Conservation (phyloP, 495 filamentous ascomycete species). For the Penicillium subrubescens region DNA sequence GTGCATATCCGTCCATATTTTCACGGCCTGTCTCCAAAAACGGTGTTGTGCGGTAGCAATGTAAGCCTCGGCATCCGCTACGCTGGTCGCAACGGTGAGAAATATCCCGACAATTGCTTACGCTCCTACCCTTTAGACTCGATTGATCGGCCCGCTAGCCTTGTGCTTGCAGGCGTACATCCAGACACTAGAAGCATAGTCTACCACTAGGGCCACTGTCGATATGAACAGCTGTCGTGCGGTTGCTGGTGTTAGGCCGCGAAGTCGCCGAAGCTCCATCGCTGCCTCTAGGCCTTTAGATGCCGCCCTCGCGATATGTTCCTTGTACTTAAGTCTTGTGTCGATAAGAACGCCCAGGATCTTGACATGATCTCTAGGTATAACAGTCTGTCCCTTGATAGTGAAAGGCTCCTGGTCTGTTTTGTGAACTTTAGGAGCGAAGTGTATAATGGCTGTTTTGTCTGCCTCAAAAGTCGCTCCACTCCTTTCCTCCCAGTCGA, state of each 20-base stretch:
- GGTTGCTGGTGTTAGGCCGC: constrained; percentile 24
- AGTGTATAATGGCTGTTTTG: constrained; percentile 32
- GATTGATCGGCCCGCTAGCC: constrained; percentile 16
- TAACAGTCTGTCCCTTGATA: constrained; percentile 29
- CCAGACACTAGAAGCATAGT: constrained; percentile 37
- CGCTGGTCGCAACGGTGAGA: constrained; percentile 14
- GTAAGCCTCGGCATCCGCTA: constrained; percentile 15
- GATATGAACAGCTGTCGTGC: constrained; percentile 18
- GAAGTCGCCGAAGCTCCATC: constrained; percentile 28
- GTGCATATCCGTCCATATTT: no score
- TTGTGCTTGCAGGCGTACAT: constrained; percentile 32
- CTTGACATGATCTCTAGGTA: constrained; percentile 12
- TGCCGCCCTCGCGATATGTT: constrained; percentile 21
- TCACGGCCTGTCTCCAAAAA: constrained; percentile 14
- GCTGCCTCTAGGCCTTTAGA: constrained; percentile 29
- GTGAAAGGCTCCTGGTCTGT: constrained; percentile 24
- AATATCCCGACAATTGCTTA: constrained; percentile 33
- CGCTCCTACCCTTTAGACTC: constrained; percentile 33
- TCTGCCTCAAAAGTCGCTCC: constrained; percentile 32
- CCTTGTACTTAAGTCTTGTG: constrained; percentile 10
- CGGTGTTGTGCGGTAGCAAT: constrained; percentile 23
- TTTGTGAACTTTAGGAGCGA: constrained; percentile 25
- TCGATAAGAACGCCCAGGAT: neutral
- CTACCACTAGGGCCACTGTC: constrained; percentile 30
- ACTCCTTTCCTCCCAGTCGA: constrained; percentile 28